A percentile compares a stretch with the other conserved stretches of the same genome.
Evolutionary conservation across 129 eudicot species (phyloP).

Genomic region (Centaurea solstitialis): DNA sequence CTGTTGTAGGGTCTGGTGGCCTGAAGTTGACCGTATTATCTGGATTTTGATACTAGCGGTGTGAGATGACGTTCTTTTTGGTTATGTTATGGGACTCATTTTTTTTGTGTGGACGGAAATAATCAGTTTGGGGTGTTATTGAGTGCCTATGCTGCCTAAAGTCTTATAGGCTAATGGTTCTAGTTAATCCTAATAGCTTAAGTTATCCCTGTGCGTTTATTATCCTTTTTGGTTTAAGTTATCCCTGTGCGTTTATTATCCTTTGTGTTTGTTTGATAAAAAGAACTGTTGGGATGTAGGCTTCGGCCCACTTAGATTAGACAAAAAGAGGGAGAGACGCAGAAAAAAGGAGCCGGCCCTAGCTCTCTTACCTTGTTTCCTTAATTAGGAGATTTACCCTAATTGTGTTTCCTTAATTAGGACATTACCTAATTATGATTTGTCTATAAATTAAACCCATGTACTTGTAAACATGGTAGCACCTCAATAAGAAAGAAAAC

Average conservation of each 20-base stretch:
- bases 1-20: not conserved
- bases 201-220: not conserved
- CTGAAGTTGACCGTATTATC: not conserved
- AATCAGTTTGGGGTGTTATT: not conserved
- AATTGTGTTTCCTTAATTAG: no score
- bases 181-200: not conserved
- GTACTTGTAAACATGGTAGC: no score
- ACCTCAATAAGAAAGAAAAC: no score
- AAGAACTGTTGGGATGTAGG: no score
- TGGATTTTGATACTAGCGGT: not conserved
- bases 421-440: no score
- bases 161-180: not conserved
- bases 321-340: no score
- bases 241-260: not conserved
- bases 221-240: not conserved
- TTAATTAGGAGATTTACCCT: no score
- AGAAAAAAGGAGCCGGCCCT: no score
- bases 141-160: not conserved
- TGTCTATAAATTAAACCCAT: no score
- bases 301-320: no score
- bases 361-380: no score
- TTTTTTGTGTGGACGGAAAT: not conserved
- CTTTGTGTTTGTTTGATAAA: not conserved
- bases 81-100: not conserved
- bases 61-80: not conserved